Base-by-base conservation (phyloP, 2,329 filamentous ascomycete genomes). In the Cercospora sp. region DNA sequence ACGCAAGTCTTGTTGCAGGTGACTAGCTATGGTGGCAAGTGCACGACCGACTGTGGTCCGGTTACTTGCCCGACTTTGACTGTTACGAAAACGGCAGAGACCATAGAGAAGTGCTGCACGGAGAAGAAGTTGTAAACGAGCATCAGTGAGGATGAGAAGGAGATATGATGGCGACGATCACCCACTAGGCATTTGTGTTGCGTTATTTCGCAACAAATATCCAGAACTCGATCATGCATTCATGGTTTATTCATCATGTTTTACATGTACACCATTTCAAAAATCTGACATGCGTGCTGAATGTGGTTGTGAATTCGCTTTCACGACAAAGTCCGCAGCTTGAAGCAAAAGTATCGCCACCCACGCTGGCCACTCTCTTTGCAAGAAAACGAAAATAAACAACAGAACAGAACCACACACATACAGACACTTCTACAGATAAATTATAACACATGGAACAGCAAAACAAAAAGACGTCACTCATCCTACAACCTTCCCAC, bases 401-500 rank as follows among this genome's bases (percentile, higher is more conserved):
- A 55, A 55, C 49, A 28, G 13, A 24, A 24, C 24, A 21, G 18
- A 21, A 21, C 18, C 18, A 21, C 3, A 24, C 24, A 24, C 24
- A 3, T 24, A 24, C 24, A 24, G 24, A 24, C 24, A 24, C 24
- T 24, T 24, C 24, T 24, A 24, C 24, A 24, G 28, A 30, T 26
- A 18, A 9, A 30, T 13, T 21, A 21, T 21, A 21, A n/a, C 12
- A 30, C 18, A 9, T n/a, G 13, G 5, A 18, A 18, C 7, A 58
- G n/a, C 28, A 59, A 59, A 32, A 32, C 55, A 62, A 59, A 58
- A 79, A 80, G 77, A 76, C 77, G 78, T 81, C 70, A 75, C 73
- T 37, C 67, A 64, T 61, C 66, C 65, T 68, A 70, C 67, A 75
- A 77, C 67, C 73, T 71, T 71, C 75, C 73, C 28, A 73, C 71